Evolutionary conservation across 2,329 filamentous ascomycete genomes (phyloP).

Genomic region (Ophiostoma fasciatum): DNA sequence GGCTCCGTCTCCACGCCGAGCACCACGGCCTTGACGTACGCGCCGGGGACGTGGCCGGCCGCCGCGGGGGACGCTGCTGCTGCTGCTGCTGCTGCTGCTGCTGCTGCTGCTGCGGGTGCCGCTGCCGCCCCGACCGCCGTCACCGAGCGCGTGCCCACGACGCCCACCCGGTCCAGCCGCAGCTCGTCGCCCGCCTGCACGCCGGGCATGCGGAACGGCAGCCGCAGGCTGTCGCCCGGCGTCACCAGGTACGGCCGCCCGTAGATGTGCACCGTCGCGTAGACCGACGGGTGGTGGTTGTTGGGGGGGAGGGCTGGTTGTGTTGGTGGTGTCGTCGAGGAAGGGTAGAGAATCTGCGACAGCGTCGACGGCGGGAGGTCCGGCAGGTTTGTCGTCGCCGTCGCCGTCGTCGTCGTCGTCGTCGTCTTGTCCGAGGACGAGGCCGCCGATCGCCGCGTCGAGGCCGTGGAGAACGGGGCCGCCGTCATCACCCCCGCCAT

Average conservation of each 20-base stretch:
- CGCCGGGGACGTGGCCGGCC: conserved; percentile 6
- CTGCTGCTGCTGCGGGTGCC: background rate
- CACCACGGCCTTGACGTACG: conserved; percentile 44
- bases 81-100: background rate
- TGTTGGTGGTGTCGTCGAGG: background rate
- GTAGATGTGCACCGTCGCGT: conserved; percentile 68
- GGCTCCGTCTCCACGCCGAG: conserved; percentile 74
- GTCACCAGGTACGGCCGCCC: conserved; percentile 68
- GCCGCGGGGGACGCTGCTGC: background rate
- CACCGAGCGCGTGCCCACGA: conserved; percentile 54
- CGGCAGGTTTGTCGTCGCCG: too few relatives aligned
- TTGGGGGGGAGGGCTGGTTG: background rate
- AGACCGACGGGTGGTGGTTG: conserved; percentile 21
- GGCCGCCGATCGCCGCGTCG: background rate
- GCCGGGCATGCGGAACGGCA: conserved; percentile 66
- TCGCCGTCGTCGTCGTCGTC: background rate
- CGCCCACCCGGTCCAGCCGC: conserved; percentile 70
- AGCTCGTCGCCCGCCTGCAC: conserved; percentile 72
- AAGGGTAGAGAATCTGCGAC: conserved; percentile 3
- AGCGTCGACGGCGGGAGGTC: conserved; percentile 1
- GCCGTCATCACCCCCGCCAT: too few relatives aligned
- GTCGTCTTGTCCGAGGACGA: background rate
- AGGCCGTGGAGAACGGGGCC: conserved; percentile 2
- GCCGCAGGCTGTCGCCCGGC: conserved; percentile 56
- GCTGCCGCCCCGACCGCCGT: conserved; percentile 6